Conservation (phyloP, 371 early-diverging fungal species). For the Mortierella sp. region DNA sequence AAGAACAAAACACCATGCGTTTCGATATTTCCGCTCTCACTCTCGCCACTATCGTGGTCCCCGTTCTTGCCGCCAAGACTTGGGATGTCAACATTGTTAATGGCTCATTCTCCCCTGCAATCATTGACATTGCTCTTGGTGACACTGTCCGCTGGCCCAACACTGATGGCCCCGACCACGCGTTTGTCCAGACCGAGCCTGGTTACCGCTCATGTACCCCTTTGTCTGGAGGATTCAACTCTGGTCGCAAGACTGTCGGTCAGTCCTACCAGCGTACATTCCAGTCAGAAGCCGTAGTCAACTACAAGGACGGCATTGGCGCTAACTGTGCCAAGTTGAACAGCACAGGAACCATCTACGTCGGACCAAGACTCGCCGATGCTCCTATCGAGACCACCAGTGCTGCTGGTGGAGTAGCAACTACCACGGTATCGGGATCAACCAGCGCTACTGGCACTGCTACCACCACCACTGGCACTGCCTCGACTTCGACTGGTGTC, state of each 20-base stretch:
- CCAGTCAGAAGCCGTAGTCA: slow-evolving; percentile 13
- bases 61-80: slow-evolving; percentile 35
- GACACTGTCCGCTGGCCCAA: slow-evolving; percentile 51
- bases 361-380: slow-evolving; percentile 22
- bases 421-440: background rate
- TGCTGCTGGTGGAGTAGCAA: background rate
- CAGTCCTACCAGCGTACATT: slow-evolving; percentile 32
- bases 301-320: slow-evolving; percentile 54
- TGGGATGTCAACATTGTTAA: slow-evolving; percentile 38
- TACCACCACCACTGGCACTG: background rate
- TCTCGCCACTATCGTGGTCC: slow-evolving; percentile 19
- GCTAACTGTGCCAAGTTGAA: slow-evolving; percentile 21
- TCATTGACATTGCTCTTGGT: slow-evolving; percentile 25
- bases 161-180: slow-evolving; percentile 33
- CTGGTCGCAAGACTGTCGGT: slow-evolving; percentile 27
- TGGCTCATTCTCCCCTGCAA: slow-evolving; percentile 25
- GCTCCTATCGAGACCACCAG: background rate
- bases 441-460: background rate
- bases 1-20: slow-evolving; percentile 21
- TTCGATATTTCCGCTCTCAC: slow-evolving; percentile 19
- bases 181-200: slow-evolving; percentile 35
- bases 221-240: slow-evolving; percentile 46
- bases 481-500: background rate
- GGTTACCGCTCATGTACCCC: slow-evolving; percentile 24
- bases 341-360: slow-evolving; percentile 35